These are phyloP conservation scores for Lactarius pseudohatsudake DNA, from an alignment of 768 basidiomycete genomes.

Conservation along the genomic window DNA sequence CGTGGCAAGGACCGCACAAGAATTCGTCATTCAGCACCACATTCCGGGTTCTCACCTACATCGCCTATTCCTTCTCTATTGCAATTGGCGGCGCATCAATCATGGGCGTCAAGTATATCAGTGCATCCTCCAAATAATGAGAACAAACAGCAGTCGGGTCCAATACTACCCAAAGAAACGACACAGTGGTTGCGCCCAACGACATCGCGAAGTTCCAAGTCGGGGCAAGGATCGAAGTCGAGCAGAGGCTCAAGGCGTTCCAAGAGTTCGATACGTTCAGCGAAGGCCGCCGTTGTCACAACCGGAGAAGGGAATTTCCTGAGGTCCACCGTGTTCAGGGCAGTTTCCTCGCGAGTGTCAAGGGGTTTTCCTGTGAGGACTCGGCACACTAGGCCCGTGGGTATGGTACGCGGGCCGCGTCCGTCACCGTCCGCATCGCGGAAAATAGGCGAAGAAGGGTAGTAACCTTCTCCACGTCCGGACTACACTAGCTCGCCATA, in stretches of 20 bases:
- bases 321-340: background rate
- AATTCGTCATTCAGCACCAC: background rate
- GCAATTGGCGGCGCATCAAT: constrained; percentile 3
- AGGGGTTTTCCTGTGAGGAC: background rate
- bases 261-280: constrained; percentile 16
- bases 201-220: constrained; percentile 10
- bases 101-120: constrained; percentile 13
- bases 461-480: background rate
- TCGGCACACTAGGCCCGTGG: background rate
- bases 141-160: background rate
- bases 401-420: constrained; percentile 19
- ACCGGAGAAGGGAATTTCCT: background rate
- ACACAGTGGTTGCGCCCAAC: background rate
- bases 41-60: background rate
- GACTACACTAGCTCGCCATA: background rate
- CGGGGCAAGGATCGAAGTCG: constrained; percentile 12
- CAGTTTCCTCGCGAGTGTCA: background rate
- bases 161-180: background rate
- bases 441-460: background rate
- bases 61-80: constrained; percentile 5
- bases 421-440: constrained; percentile 10
- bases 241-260: constrained; percentile 12
- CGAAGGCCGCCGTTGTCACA: background rate
- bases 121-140: background rate
- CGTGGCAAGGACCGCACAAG: constrained; percentile 20